Evolutionary conservation across 768 basidiomycete genomes (phyloP), one percentile per base, ranked within the genome.

Genomic region (Chalciporus chontae): DNA sequence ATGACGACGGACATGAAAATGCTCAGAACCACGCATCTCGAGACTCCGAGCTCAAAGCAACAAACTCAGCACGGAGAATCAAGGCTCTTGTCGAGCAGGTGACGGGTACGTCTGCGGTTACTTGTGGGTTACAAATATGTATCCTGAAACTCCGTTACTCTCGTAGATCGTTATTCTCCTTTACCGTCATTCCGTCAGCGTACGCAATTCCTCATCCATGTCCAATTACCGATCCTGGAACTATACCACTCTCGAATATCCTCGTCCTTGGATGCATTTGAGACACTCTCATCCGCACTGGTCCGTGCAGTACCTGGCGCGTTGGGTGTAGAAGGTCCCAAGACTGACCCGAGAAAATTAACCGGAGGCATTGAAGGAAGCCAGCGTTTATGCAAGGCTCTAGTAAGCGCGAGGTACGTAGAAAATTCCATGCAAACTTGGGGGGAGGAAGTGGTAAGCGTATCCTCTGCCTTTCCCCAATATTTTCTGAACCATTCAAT

Each of bases 301-400:
- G 81, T 94, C 37, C 85, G 92, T 13, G 87, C 87, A 4, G 94
- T 98, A 2, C 96, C 96, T 1, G 96, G 96, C 15, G 92, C 92
- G 0, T 75, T 98, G 36, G 77, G 81, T 17, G 83, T 83, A 40
- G 67, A 66, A 4, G 68, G 70, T 48, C 43, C 59, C 1, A 69
- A 62, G 47, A 53, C 69, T 10, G 85, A 90, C 59, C 73, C 81
- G 8, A 73, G 75, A 50, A 77, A 76, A 50, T 73, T 92, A 52
- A 94, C 94, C 0, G 81, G 80, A 31, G 96, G 96, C 2, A 79
- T 88, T 3, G 85, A 87, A 43, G 96, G 94, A 10, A 77, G 87
- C 18, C 84, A 87, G 57, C 77, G 93, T 41, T 70, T 98, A 38
- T 85, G 89, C 57, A 92, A 96, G 63, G 94, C 93, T 3, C 71